Percentiles rank a stretch among this genome's conserved stretches.
These are phyloP conservation scores for Ensete glaucum DNA, from an alignment of 176 grass and related monocot genomes.

Conservation along the genomic window DNA sequence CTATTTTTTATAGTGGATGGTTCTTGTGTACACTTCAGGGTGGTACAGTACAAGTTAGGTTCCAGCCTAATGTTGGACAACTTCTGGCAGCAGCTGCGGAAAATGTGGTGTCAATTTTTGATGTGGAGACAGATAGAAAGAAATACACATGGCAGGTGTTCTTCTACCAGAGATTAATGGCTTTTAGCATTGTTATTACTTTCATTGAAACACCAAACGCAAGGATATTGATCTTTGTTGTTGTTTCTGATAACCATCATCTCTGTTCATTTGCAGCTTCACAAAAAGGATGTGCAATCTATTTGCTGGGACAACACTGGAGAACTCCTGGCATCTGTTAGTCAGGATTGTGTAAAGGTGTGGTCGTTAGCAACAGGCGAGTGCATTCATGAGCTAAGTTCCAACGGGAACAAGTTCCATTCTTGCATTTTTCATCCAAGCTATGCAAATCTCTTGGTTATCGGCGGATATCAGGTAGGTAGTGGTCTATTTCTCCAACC, in stretches of 20 bases:
- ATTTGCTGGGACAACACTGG: constrained; percentile 92
- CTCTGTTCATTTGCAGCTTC: constrained; percentile 42
- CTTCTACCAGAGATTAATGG: constrained; percentile 11
- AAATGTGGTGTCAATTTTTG: constrained; percentile 64
- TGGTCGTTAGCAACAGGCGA: constrained; percentile 79
- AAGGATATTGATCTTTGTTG: background rate
- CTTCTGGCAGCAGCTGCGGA: constrained; percentile 73
- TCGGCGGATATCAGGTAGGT: constrained; percentile 99
- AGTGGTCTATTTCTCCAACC: constrained; percentile 6
- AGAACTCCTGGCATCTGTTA: constrained; percentile 74
- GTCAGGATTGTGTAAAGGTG: constrained; percentile 91
- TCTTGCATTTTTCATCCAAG: constrained; percentile 90
- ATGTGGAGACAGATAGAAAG: constrained; percentile 65
- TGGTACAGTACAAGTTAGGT: constrained; percentile 81
- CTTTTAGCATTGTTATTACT: background rate
- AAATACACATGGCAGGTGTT: constrained; percentile 63
- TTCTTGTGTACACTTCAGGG: constrained; percentile 36
- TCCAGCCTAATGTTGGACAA: constrained; percentile 74
- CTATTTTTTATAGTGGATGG: constrained; percentile 19
- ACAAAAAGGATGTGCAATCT: constrained; percentile 74
- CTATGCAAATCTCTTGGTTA: constrained; percentile 73
- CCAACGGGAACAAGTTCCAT: constrained; percentile 95
- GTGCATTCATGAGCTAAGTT: constrained; percentile 85
- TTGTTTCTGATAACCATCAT: background rate
- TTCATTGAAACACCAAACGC: background rate